Conservation (phyloP, 2,329 filamentous ascomycete genomes). For the Onygenales sp. region DNA sequence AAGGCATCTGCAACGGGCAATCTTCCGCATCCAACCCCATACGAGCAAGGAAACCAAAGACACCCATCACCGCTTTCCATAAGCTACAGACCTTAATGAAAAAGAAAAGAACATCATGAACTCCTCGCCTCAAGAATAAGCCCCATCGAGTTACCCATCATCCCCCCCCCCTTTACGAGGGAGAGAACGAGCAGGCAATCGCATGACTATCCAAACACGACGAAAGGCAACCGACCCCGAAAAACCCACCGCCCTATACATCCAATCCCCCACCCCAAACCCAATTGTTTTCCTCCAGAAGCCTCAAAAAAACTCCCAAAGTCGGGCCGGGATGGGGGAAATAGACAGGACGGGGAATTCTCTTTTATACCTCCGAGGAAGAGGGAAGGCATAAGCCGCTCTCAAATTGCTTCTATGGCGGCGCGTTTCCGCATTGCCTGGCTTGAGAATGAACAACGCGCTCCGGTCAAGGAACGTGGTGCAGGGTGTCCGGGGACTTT, state of each 20-base stretch:
- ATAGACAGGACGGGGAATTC: neutral
- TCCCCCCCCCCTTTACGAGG: conserved; percentile 19
- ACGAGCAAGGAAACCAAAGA: conserved; percentile 24
- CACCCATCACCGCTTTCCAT: conserved; percentile 39
- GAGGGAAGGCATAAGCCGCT: conserved; percentile 68
- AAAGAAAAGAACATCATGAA: conserved; percentile 37
- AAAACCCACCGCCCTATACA: conserved; percentile 23
- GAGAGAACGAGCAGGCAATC: conserved; percentile 68
- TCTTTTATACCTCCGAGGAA: conserved; percentile 25
- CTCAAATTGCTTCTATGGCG: conserved; percentile 91
- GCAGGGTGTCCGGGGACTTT: conserved; percentile 98
- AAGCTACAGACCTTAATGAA: conserved; percentile 43
- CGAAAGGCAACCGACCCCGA: conserved; percentile 64
- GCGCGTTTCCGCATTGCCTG: conserved; percentile 86
- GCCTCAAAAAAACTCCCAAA: conserved; percentile 12
- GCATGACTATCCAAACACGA: conserved; percentile 96
- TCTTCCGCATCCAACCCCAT: conserved; percentile 12
- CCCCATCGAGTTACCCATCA: conserved; percentile 96
- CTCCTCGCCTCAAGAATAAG: conserved; percentile 99
- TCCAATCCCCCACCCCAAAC: neutral
- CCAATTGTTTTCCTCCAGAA: conserved; percentile 18
- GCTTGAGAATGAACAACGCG: conserved; percentile 17
- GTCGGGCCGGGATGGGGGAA: neutral
- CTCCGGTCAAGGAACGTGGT: conserved; percentile 13
- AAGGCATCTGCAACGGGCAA: conserved; percentile 46